These are phyloP conservation scores for Canna indica DNA, from an alignment of 176 grass and related monocot species.

Conservation along the genomic window DNA sequence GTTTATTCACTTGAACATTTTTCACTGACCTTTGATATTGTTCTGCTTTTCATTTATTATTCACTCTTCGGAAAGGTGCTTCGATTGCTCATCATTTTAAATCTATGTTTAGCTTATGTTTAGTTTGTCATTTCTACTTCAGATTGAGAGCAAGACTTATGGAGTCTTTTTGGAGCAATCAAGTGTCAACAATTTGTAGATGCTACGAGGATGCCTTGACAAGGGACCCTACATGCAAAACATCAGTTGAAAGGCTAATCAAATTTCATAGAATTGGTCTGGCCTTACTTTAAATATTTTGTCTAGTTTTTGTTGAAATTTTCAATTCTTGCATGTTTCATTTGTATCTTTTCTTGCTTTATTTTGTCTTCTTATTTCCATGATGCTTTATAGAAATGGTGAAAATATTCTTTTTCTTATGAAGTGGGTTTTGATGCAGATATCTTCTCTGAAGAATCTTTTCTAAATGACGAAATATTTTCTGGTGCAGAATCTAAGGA, in stretches of 20 bases:
- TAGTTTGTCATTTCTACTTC: background rate
- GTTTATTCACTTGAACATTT: too few species aligned
- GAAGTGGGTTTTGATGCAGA: background rate
- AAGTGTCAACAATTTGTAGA: slow-evolving; percentile 36
- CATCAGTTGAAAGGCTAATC: slow-evolving; percentile 50
- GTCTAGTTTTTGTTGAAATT: background rate
- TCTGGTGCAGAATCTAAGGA: too few species aligned
- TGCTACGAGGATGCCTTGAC: slow-evolving; percentile 61
- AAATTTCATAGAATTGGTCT: slow-evolving; percentile 63
- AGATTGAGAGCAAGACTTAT: slow-evolving; percentile 58
- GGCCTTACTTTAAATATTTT: background rate
- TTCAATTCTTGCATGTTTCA: background rate
- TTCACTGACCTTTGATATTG: too few species aligned
- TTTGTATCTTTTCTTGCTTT: slow-evolving; percentile 2
- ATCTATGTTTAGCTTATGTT: background rate
- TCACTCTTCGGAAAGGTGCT: background rate
- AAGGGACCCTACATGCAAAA: slow-evolving; percentile 48
- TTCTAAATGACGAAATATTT: background rate
- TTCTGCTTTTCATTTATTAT: background rate
- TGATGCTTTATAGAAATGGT: background rate
- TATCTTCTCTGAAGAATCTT: background rate
- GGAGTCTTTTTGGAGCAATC: slow-evolving; percentile 41
- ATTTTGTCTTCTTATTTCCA: background rate
- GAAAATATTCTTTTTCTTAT: slow-evolving; percentile 14
- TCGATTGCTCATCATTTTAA: background rate